Evolutionary conservation across 139 green algal genomes (phyloP).

Genomic region (Protoeuglena noctilucae): DNA sequence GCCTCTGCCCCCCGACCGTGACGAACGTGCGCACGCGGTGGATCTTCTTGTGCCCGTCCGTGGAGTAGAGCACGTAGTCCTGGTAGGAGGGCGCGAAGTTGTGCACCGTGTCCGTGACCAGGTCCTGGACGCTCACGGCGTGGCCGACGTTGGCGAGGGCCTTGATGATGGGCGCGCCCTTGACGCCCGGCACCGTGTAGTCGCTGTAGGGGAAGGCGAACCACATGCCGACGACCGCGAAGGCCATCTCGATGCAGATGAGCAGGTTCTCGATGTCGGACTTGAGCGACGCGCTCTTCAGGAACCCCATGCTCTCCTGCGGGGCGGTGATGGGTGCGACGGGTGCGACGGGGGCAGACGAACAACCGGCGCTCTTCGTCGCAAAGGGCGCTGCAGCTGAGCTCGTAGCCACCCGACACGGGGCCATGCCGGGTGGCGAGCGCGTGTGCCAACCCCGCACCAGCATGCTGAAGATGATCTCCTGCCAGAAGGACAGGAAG

Average conservation of each 20-base stretch:
- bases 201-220: slow-evolving; percentile 76
- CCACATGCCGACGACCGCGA: slow-evolving; percentile 57
- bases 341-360: background rate
- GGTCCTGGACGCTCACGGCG: slow-evolving; percentile 68
- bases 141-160: slow-evolving; percentile 38
- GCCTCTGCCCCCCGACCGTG: no score
- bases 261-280: slow-evolving; percentile 82
- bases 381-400: background rate
- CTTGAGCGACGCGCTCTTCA: slow-evolving; percentile 33
- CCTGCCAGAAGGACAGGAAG: slow-evolving; percentile 96
- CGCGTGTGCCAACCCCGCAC: background rate
- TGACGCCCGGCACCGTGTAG: slow-evolving; percentile 42
- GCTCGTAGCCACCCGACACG: background rate
- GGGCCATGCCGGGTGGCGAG: background rate
- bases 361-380: background rate
- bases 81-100: slow-evolving; percentile 82
- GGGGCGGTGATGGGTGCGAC: slow-evolving; percentile 60
- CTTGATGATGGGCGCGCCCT: slow-evolving; percentile 1
- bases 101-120: slow-evolving; percentile 73
- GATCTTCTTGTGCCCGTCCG: no score
- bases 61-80: slow-evolving; percentile 77
- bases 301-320: slow-evolving; percentile 21
- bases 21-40: no score
- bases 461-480: slow-evolving; percentile 15
- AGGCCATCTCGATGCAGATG: slow-evolving; percentile 87